phyloP scores from a whole-genome alignment of 2,329 filamentous ascomycete species.

The Fusarium chaquense region DNA sequence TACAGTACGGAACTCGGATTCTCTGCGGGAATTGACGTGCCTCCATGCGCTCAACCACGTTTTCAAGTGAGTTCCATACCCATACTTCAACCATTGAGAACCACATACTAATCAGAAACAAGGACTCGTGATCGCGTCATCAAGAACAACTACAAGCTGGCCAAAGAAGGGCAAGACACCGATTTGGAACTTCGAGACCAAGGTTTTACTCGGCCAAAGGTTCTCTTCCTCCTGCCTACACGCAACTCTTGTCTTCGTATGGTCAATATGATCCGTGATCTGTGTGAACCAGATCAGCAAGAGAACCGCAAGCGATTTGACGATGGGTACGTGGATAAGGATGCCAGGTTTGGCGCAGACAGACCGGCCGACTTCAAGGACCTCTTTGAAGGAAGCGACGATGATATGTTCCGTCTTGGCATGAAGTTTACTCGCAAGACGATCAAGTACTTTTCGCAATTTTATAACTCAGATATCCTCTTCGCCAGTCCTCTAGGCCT shows the following conservation, averaged over 20 bases:
- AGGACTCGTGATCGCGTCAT: constrained; percentile 89
- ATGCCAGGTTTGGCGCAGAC: constrained; percentile 73
- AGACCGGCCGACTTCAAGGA: constrained; percentile 89
- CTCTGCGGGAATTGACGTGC: constrained; percentile 77
- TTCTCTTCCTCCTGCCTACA: constrained; percentile 90
- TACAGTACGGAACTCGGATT: constrained; percentile 74
- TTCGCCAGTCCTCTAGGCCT: constrained; percentile 90
- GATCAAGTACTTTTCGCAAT: constrained; percentile 92
- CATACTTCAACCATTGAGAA: neutral
- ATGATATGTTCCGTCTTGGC: constrained; percentile 97
- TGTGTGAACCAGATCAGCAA: constrained; percentile 88
- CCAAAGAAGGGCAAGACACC: constrained; percentile 71
- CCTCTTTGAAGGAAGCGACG: constrained; percentile 93
- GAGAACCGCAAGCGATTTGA: constrained; percentile 95
- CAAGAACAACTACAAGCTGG: constrained; percentile 87
- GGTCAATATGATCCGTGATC: constrained; percentile 78
- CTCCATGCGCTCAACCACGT: constrained; percentile 93
- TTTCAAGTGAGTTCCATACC: constrained; percentile 72
- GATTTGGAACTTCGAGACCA: constrained; percentile 88
- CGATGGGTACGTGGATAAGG: constrained; percentile 79
- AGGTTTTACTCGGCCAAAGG: constrained; percentile 94
- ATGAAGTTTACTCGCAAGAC: constrained; percentile 97
- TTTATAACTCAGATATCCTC: constrained; percentile 97
- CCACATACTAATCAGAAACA: constrained; percentile 27
- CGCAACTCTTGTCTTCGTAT: constrained; percentile 85